Evolutionary conservation across 108 stramenopile species (phyloP), one percentile per base, ranked within the genome.

Genomic region (Cyclostephanos invisitatus): DNA sequence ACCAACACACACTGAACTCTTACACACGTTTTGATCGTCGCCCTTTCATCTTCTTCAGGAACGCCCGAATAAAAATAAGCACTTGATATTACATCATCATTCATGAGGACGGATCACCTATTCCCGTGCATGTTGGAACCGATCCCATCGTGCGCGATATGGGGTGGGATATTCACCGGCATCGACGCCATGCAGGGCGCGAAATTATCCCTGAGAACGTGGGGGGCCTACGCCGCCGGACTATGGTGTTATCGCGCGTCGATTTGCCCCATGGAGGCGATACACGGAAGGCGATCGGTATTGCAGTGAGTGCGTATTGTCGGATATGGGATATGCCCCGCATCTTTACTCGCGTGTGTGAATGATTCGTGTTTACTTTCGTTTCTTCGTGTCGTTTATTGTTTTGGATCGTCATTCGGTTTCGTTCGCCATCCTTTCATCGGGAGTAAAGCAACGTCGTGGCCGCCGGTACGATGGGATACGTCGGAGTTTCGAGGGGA

Each of bases 261-360:
- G n/a, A 78, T 84, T 62, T 88, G 87, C 65, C 87, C 87, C 1
- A 88, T 88, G 87, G 85, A 85, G 51, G 83, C 77, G 12, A 84
- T 88, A 2, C 83, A 85, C 46, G 85, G 85, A 1, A 72, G 82
- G 51, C 68, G 62, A 58, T 81, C 78, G n/a, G 38, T 65, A 24
- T 59, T 73, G 51, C 87, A 88, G 61, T 62, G 61, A 62, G 61
- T 62, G 0, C 9, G 40, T 3, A 1, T 1, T 40, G 40, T 11
- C 32, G 32, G 32, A 4, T 32, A 3, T 2, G 32, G 32, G 32
- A n/a, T n/a, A n/a, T n/a, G n/a, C n/a, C n/a, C n/a, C n/a, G n/a
- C n/a, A n/a, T n/a, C n/a, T n/a, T n/a, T n/a, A n/a, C n/a, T n/a
- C n/a, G n/a, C n/a, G n/a, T n/a, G n/a, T n/a, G n/a, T n/a, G n/a